phyloP scores from a whole-genome alignment of 2,329 filamentous ascomycete species.

The Clonostachys chloroleuca region DNA sequence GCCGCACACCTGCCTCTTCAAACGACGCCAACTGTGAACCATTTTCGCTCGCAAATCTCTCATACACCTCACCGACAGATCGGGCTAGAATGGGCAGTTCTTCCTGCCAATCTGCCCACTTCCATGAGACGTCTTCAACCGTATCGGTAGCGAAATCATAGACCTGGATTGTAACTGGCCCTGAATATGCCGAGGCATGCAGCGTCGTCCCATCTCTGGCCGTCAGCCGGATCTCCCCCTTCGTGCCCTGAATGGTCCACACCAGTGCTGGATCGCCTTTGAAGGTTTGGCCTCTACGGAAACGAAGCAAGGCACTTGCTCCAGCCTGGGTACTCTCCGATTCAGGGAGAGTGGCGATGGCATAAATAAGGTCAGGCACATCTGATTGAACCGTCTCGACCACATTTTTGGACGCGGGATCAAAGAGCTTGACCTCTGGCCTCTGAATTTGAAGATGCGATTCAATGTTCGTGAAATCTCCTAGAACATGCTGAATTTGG shows the following conservation, averaged over 20 bases:
- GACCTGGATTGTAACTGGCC: constrained; percentile 40
- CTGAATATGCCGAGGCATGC: constrained; percentile 24
- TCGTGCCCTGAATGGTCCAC: constrained; percentile 48
- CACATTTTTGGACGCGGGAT: constrained; percentile 18
- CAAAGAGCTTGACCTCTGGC: constrained; percentile 27
- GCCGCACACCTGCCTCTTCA: constrained; percentile 36
- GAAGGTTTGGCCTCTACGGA: constrained; percentile 43
- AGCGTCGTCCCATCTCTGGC: constrained; percentile 16
- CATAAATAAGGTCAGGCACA: constrained; percentile 35
- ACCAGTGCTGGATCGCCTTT: constrained; percentile 35
- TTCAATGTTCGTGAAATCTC: constrained; percentile 31
- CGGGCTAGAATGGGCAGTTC: constrained; percentile 35
- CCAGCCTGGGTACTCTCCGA: constrained; percentile 13
- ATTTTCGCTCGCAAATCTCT: constrained; percentile 38
- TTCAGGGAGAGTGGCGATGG: constrained; percentile 24
- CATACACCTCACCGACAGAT: constrained; percentile 52
- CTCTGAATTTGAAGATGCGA: constrained; percentile 39
- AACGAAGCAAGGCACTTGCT: constrained; percentile 36
- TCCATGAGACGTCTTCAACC: constrained; percentile 34
- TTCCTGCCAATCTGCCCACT: constrained; percentile 40
- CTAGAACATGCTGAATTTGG: constrained; percentile 36
- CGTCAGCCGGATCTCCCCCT: constrained; percentile 40
- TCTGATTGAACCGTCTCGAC: constrained; percentile 25
- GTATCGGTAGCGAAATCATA: constrained; percentile 41
- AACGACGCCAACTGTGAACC: constrained; percentile 24